A percentile compares a stretch with the other conserved stretches of the same genome.
These are phyloP conservation scores for Thelephora terrestris DNA, from an alignment of 1,284 basidiomycete species.

Conservation along the genomic window DNA sequence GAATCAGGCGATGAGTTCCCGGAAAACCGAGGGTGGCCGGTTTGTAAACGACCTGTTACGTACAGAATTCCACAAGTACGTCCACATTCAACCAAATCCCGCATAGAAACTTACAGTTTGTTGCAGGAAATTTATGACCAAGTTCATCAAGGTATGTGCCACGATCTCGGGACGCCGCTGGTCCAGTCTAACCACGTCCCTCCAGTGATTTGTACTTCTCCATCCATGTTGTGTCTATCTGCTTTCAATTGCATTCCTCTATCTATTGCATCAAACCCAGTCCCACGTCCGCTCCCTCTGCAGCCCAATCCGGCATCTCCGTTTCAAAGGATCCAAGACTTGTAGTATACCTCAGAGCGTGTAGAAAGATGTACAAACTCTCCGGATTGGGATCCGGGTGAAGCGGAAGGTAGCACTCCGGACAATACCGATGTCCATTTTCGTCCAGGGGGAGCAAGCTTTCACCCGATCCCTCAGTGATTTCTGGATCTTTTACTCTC, in stretches of 20 bases:
- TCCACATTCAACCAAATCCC: slow-evolving; percentile 11
- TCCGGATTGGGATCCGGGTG: slow-evolving; percentile 88
- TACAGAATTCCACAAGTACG: slow-evolving; percentile 86
- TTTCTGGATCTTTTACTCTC: slow-evolving; percentile 17
- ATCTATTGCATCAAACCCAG: slow-evolving; percentile 7
- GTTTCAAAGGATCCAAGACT: slow-evolving; percentile 68
- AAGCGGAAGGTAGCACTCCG: slow-evolving; percentile 82
- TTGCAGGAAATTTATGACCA: slow-evolving; percentile 65
- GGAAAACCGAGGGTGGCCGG: slow-evolving; percentile 66
- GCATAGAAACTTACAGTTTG: slow-evolving; percentile 8
- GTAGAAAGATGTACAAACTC: slow-evolving; percentile 87
- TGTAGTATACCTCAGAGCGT: slow-evolving; percentile 77
- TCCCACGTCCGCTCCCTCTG: slow-evolving; percentile 57
- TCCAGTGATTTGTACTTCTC: too few relatives aligned
- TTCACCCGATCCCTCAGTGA: background rate
- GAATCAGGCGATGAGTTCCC: slow-evolving; percentile 75
- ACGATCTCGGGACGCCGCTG: background rate
- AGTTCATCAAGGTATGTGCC: slow-evolving; percentile 57
- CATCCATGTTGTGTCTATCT: too few relatives aligned
- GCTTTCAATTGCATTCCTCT: too few relatives aligned
- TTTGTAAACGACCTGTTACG: slow-evolving; percentile 91
- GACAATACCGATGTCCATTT: slow-evolving; percentile 49
- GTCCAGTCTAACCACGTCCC: background rate
- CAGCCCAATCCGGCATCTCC: slow-evolving; percentile 66
- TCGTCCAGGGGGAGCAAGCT: slow-evolving; percentile 17